Conservation (phyloP, 768 basidiomycete species). For the Cubamyces sp. region DNA sequence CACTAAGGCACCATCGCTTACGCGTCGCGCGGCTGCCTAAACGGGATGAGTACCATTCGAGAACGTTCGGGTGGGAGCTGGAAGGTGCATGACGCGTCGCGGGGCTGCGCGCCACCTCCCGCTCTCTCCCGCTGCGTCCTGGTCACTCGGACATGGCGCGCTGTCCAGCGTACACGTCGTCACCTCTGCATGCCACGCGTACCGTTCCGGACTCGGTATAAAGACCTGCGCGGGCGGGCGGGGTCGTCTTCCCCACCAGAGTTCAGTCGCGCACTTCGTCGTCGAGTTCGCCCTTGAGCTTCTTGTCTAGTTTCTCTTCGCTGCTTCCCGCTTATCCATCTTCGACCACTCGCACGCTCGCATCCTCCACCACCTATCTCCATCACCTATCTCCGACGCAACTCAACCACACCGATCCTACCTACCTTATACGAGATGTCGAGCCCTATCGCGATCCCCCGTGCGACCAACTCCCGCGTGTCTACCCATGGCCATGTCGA, state of each 20-base stretch:
- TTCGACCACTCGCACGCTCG: background rate
- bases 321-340: background rate
- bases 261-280: conserved; percentile 9
- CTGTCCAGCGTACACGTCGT: background rate
- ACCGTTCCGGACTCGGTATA: conserved; percentile 1
- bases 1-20: conserved; percentile 1
- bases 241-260: background rate
- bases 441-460: conserved; percentile 30
- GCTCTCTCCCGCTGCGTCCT: too few species aligned
- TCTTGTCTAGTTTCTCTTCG: background rate
- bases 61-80: conserved; percentile 7
- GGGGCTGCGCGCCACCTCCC: background rate
- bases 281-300: conserved; percentile 13
- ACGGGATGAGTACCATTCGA: background rate
- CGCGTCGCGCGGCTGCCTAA: background rate
- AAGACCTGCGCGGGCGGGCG: conserved; percentile 1
- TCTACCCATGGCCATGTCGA: background rate
- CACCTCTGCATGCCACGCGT: background rate
- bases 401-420: background rate
- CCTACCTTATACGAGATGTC: conserved; percentile 23
- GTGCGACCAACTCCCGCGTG: conserved; percentile 2
- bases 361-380: background rate
- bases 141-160: too few species aligned
- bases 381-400: background rate
- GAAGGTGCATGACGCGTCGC: conserved; percentile 6